Conservation (phyloP, 129 eudicot genomes). For the Rutidosis leptorrhynchoides region DNA sequence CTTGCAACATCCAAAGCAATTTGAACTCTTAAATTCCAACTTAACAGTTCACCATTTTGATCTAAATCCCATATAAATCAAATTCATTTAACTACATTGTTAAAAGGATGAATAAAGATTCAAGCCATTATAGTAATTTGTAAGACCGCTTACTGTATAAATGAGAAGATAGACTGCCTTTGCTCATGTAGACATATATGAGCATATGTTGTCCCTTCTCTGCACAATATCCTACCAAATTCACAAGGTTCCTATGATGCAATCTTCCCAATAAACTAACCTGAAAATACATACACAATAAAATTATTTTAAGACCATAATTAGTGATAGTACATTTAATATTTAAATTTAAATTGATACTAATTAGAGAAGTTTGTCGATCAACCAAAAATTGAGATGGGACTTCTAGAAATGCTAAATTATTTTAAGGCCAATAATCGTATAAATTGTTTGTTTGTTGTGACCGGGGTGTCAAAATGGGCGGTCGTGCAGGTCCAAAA, state of each 20-base stretch:
- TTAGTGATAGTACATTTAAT: not conserved
- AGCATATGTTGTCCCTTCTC: conserved; percentile 93
- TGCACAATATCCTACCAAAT: conserved; percentile 89
- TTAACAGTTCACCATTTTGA: conserved; percentile 54
- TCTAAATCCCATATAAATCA: conserved; percentile 33
- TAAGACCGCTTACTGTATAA: conserved; percentile 56
- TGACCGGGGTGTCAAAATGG: not conserved
- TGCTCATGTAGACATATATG: conserved; percentile 88
- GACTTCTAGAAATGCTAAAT: not conserved
- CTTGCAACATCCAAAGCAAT: conserved; percentile 89
- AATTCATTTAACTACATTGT: conserved; percentile 1
- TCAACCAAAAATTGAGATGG: conserved; percentile 11
- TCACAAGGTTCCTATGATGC: conserved; percentile 94
- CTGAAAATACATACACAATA: conserved; percentile 27
- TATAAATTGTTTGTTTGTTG: not conserved
- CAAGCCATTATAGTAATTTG: not conserved
- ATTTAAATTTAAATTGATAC: not conserved
- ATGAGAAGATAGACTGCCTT: conserved; percentile 87
- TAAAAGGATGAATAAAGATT: not conserved
- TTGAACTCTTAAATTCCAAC: conserved; percentile 78
- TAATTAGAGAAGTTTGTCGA: not conserved
- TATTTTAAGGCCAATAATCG: not conserved
- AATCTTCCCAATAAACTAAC: conserved; percentile 84
- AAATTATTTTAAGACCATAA: not conserved
- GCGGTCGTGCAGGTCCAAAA: not conserved